Evolutionary conservation across 2,329 filamentous ascomycete species (phyloP), one percentile per base, ranked within the genome.

Genomic region (Leptographium wingfieldii): DNA sequence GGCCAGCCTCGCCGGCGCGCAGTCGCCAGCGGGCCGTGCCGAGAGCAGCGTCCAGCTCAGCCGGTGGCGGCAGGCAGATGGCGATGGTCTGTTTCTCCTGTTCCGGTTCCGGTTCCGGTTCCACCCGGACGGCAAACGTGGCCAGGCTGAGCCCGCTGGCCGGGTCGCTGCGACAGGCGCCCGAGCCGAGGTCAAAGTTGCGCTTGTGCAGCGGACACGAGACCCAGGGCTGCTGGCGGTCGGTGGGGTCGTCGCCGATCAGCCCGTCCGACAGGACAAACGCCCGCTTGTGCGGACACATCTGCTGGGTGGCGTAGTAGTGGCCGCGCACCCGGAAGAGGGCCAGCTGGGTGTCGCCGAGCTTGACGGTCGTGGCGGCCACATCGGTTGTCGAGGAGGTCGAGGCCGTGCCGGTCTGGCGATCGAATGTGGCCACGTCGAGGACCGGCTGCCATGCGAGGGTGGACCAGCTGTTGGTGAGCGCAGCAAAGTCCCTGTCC

Each of bases 241-340:
- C 31, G 6, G 52, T 57, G 11, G 69, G 65, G 31, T 83, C 80
- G 64, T 90, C 86, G 49, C 92, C 91, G 55, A 96, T 80, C 10
- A 96, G 75, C 1, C 90, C 90, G 69, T 96, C 92, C 0, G 87
- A 87, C 31, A 96, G 82, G n/a, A 92, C 86, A 68, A 96, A 96
- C 1, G 90, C 86, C 12, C 90, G 86, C 73, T 92, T 94, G 75
- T 95, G 90, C 11, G 91, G 91, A 70, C 91, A 96, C 91, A 96
- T 96, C 70, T 96, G 90, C 74, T 96, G 91, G 16, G 87, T 88
- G 61, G 88, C 88, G 71, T 92, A 92, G 77, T 86, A 95, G 59
- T 81, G 81, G 25, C 90, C 90, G 59, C 83, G 82, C 63, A 95
- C 81, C 67, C 90, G 88, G 82, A 92, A 96, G 58, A 96, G 76